These are phyloP conservation scores for Omphalea diandra DNA, from an alignment of 441 rosid species.

Conservation along the genomic window DNA sequence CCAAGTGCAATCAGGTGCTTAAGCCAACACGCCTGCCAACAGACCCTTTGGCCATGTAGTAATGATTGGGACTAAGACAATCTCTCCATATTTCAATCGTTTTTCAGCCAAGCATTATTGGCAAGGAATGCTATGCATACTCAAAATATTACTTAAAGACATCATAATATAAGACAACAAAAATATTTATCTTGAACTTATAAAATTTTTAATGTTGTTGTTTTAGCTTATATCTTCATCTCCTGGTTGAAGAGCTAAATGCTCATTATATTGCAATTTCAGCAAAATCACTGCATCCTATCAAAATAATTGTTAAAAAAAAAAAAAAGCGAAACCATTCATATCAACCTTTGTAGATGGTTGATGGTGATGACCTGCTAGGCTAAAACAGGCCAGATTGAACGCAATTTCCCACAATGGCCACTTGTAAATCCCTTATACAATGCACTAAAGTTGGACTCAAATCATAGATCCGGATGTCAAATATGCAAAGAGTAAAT, in stretches of 20 bases:
- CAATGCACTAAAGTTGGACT: neutral
- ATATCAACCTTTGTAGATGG: neutral
- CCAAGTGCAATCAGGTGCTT: neutral
- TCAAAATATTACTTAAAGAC: neutral
- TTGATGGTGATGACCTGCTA: neutral
- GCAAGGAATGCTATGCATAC: neutral
- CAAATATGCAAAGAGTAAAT: neutral
- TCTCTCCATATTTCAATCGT: conserved; percentile 14
- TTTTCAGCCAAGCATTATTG: neutral
- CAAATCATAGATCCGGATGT: neutral
- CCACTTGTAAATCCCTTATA: conserved; percentile 4
- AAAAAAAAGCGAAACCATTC: neutral
- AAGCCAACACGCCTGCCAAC: neutral
- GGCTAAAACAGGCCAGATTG: neutral
- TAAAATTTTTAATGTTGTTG: neutral
- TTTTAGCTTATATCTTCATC: neutral
- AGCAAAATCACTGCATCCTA: no score
- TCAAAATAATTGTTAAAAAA: neutral
- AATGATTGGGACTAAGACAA: neutral
- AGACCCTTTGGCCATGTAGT: neutral
- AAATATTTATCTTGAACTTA: neutral
- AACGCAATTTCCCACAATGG: conserved; percentile 3
- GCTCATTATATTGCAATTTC: no score
- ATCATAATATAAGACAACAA: neutral
- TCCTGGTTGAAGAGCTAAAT: no score